Evolutionary conservation across 345 rosid species (phyloP), one percentile per base, ranked within the genome.

Genomic region (Microcos paniculata): DNA sequence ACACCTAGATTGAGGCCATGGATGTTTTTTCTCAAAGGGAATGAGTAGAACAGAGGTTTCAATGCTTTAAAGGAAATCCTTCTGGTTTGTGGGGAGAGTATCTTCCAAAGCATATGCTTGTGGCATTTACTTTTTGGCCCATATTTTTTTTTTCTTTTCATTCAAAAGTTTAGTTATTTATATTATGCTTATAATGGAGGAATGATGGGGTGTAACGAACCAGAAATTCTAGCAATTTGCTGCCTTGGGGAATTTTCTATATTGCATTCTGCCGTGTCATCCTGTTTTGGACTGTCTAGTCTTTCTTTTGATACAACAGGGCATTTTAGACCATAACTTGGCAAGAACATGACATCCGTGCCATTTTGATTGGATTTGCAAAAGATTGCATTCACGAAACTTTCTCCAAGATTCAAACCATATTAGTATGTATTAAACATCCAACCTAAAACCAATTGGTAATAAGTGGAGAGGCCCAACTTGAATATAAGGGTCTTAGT

Each of bases 51-150:
- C 23, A 53, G 8, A 43, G 72, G 43, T 6, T 8, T 42, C 7
- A 52, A 62, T 35, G 72, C 77, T 75, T 63, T 65, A 76, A 67
- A 76, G 58, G 57, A 18, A 76, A n/a, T 4, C 14, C 0, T 45
- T 18, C 0, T 2, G 40, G 69, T 33, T 49, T 77, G 76, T 63
- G 79, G 63, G 11, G 24, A 62, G 46, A 58, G 83, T 52, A 80
- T 74, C 80, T 79, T 80, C 81, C 66, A 62, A 62, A 79, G 85
- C 85, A 82, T 82, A 77, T 82, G 78, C 85, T 63, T 62, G 18
- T 43, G 73, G 76, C 85, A 79, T 79, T 70, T 76, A 53, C 82
- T 73, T 62, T 46, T 14, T 72, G 59, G 28, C 49, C 73, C 45
- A 46, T 76, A 24, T 19, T 4, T 53, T 42, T 42, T 14, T 21